These are phyloP conservation scores for Chlorella variabilis DNA, from an alignment of 163 green algal genomes.

Conservation along the genomic window DNA sequence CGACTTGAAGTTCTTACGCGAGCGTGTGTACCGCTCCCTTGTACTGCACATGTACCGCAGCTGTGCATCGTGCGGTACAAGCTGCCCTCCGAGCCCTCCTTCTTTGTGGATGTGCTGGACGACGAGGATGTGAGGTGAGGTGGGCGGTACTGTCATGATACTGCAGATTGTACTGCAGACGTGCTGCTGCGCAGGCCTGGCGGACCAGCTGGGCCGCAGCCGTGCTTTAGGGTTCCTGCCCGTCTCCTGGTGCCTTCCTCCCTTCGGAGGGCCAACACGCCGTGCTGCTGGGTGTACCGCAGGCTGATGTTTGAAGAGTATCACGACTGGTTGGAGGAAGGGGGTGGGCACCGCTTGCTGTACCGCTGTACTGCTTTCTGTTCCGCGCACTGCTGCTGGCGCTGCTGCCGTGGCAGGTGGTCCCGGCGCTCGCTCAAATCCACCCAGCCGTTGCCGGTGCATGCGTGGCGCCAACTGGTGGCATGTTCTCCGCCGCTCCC, in stretches of 20 bases:
- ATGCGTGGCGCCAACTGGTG: background rate
- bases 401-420: no score
- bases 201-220: no score
- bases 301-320: constrained; percentile 40
- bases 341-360: constrained; percentile 6
- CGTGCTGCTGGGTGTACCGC: background rate
- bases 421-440: no score
- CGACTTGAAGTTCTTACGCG: no score
- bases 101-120: constrained; percentile 67
- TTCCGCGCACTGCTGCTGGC: background rate
- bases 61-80: constrained; percentile 60
- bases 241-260: no score
- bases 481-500: background rate
- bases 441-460: background rate
- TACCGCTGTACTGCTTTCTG: background rate
- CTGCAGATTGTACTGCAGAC: background rate
- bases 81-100: constrained; percentile 53
- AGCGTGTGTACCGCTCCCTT: no score
- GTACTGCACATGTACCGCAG: constrained; percentile 2
- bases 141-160: no score
- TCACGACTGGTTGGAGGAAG: constrained; percentile 13
- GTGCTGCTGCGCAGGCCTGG: background rate
- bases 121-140: constrained; percentile 62
- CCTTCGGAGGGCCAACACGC: no score
- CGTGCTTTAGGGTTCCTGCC: no score